Conservation (phyloP, 2,329 filamentous ascomycete species). For the Phyllosticta ampelicida region DNA sequence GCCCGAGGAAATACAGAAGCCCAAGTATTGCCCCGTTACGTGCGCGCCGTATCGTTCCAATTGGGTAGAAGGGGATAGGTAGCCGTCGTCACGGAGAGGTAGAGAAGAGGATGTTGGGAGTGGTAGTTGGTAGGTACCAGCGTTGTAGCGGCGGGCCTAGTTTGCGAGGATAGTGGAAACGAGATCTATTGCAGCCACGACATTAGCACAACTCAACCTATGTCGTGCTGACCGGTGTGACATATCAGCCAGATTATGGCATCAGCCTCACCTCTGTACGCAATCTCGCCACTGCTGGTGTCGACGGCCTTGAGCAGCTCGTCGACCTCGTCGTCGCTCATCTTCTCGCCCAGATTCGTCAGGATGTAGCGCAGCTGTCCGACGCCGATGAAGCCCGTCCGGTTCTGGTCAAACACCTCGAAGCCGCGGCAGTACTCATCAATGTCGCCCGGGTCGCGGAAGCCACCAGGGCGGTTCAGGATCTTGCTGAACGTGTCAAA, state of each 20-base stretch:
- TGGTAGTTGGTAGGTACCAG: not conserved
- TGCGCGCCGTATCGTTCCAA: not conserved
- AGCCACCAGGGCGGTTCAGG: slow-evolving; percentile 51
- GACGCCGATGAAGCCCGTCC: slow-evolving; percentile 95
- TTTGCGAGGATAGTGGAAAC: slow-evolving; percentile 11
- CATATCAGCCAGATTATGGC: not conserved
- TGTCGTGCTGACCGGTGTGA: not conserved
- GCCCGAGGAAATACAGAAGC: too few relatives aligned
- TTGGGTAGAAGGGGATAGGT: not conserved
- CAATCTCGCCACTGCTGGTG: slow-evolving; percentile 90
- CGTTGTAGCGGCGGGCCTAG: not conserved
- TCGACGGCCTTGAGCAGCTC: slow-evolving; percentile 98
- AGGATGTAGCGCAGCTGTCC: slow-evolving; percentile 97
- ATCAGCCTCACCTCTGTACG: slow-evolving; percentile 69
- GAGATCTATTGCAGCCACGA: not conserved
- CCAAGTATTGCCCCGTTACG: too few relatives aligned
- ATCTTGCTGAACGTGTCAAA: slow-evolving; percentile 96
- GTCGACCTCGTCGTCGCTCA: slow-evolving; percentile 97
- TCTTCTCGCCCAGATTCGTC: slow-evolving; percentile 97
- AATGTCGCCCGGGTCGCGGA: slow-evolving; percentile 94
- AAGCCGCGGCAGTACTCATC: slow-evolving; percentile 98
- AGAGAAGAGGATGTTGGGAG: not conserved
- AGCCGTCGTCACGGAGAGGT: not conserved
- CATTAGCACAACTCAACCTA: not conserved
- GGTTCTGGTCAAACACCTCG: slow-evolving; percentile 98